These are phyloP conservation scores for Starmerella asiatica DNA, from an alignment of 805 yeast species.

Conservation along the genomic window DNA sequence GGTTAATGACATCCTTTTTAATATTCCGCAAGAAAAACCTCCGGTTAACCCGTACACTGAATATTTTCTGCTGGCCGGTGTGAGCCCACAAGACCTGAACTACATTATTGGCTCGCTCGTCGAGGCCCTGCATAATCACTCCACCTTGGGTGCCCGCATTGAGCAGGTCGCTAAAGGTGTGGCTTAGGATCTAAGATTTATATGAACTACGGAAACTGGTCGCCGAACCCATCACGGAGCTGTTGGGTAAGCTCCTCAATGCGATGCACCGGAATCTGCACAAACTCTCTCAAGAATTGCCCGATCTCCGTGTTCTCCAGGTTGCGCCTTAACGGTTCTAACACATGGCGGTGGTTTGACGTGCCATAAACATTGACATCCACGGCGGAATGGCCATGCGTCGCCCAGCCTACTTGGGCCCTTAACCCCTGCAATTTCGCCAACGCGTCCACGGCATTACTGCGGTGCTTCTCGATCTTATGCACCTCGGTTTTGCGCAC, in stretches of 20 bases:
- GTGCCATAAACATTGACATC: conserved; percentile 87
- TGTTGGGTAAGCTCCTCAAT: conserved; percentile 23
- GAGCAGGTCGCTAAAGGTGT: conserved; percentile 28
- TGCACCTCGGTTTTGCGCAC: conserved; percentile 42
- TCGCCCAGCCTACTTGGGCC: conserved; percentile 90
- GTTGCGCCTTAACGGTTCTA: conserved; percentile 38
- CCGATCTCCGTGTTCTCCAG: conserved; percentile 85
- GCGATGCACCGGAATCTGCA: conserved; percentile 22
- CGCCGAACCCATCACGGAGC: conserved; percentile 17
- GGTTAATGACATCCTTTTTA: conserved; percentile 23
- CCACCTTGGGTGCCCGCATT: conserved; percentile 20
- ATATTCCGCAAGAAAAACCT: conserved; percentile 21
- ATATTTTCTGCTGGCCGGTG: conserved; percentile 20
- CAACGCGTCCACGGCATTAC: conserved; percentile 34
- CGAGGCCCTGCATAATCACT: conserved; percentile 22
- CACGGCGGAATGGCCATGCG: conserved; percentile 92
- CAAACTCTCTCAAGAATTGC: conserved; percentile 45
- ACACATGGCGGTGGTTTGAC: conserved; percentile 28
- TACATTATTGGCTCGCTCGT: conserved; percentile 20
- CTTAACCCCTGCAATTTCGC: conserved; percentile 64
- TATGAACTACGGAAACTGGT: too few species aligned
- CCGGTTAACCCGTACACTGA: conserved; percentile 22
- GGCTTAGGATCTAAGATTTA: too few species aligned
- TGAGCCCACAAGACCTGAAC: conserved; percentile 18
- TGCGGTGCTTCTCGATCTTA: conserved; percentile 29